Evolutionary conservation across 129 eudicot genomes (phyloP).

Genomic region (Cynara cardunculus): DNA sequence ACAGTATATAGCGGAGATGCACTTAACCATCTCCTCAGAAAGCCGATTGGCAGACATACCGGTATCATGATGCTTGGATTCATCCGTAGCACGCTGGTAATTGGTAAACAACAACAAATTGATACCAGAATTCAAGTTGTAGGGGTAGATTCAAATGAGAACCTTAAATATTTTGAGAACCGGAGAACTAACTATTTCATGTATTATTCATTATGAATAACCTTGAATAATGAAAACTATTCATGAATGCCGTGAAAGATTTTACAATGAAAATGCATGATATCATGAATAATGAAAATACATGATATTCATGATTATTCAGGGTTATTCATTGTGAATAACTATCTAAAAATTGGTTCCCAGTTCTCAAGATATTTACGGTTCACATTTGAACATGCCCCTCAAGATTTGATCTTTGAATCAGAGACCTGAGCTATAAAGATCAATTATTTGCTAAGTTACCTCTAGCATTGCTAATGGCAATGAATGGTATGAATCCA

Average conservation of each 20-base stretch:
- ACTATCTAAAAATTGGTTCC: not conserved
- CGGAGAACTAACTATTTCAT: not conserved
- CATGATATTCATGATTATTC: not conserved
- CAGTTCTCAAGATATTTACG: not conserved
- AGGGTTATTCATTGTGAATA: not conserved
- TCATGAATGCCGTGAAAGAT: not conserved
- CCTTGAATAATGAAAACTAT: not conserved
- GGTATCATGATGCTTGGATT: slow-evolving; percentile 41
- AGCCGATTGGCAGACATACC: slow-evolving; percentile 60
- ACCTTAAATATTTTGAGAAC: not conserved
- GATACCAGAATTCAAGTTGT: not conserved
- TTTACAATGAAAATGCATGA: not conserved
- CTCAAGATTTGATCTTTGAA: too few species aligned
- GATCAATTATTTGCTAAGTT: slow-evolving; percentile 4
- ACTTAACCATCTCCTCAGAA: slow-evolving; percentile 81
- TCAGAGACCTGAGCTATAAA: not conserved
- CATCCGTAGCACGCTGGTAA: slow-evolving; percentile 40
- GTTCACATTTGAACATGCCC: not conserved
- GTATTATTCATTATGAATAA: not conserved
- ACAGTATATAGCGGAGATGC: slow-evolving; percentile 61
- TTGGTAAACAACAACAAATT: slow-evolving; percentile 1
- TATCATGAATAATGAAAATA: not conserved
- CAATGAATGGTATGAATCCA: slow-evolving; percentile 61
- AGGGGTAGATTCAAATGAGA: not conserved
- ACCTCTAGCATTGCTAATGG: slow-evolving; percentile 86